Evolutionary conservation across 2,329 filamentous ascomycete genomes (phyloP).

Genomic region (Pseudopithomyces maydicus): DNA sequence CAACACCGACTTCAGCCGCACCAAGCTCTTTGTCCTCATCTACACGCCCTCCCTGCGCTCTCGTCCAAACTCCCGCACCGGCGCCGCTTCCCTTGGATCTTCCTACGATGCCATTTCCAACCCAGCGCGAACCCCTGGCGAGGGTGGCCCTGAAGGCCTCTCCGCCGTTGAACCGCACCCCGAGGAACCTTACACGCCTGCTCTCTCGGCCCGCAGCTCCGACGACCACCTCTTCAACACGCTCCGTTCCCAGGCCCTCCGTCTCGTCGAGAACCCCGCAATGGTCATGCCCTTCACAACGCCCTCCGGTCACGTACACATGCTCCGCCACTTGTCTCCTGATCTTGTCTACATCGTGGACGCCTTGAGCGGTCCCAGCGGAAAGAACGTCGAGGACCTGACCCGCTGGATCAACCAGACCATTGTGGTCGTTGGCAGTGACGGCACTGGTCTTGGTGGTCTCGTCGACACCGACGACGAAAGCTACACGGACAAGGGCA

Average conservation of each 20-base stretch:
- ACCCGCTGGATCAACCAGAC: constrained; percentile 66
- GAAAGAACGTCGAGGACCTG: constrained; percentile 72
- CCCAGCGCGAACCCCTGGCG: constrained; percentile 69
- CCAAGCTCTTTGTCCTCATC: constrained; percentile 85
- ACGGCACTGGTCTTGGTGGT: constrained; percentile 50
- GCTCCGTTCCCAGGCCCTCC: constrained; percentile 77
- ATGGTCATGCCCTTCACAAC: constrained; percentile 91
- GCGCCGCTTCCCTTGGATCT: constrained; percentile 69
- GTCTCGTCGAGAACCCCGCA: constrained; percentile 80
- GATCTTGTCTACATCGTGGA: constrained; percentile 89
- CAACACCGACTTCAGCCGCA: constrained; percentile 71
- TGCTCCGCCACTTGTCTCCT: constrained; percentile 83
- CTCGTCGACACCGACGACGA: constrained; percentile 68
- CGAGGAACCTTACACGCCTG: constrained; percentile 47
- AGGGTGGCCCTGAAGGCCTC: constrained; percentile 64
- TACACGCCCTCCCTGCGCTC: constrained; percentile 83
- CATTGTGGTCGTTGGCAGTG: constrained; percentile 62
- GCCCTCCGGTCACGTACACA: constrained; percentile 79
- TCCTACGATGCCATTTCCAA: constrained; percentile 85
- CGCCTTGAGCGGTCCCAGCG: constrained; percentile 76
- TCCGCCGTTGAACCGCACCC: constrained; percentile 51
- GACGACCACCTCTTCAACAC: constrained; percentile 70
- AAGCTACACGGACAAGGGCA: constrained; percentile 26
- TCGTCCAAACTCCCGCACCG: constrained; percentile 48
- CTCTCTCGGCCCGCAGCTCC: constrained; percentile 38